phyloP scores from a whole-genome alignment of 2,329 filamentous ascomycete species.

The Amauroascus verrucosus region DNA sequence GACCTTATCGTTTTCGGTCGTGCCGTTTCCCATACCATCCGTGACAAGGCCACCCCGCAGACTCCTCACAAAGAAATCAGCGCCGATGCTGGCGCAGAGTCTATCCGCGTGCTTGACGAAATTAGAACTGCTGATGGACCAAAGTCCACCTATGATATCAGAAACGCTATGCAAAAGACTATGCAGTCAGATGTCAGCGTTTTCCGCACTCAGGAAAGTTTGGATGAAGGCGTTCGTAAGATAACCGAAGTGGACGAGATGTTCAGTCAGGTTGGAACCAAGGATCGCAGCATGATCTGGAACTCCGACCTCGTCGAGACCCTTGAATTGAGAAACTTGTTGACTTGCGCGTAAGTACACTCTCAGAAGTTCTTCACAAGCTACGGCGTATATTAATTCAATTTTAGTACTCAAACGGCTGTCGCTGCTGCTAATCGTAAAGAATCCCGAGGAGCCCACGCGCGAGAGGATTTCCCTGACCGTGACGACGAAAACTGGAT shows the following conservation, averaged over 20 bases:
- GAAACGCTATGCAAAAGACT: constrained; percentile 88
- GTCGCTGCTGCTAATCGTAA: constrained; percentile 83
- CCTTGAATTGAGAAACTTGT: constrained; percentile 83
- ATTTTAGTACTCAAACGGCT: constrained; percentile 70
- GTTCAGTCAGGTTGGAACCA: constrained; percentile 79
- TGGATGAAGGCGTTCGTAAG: constrained; percentile 85
- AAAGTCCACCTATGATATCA: constrained; percentile 79
- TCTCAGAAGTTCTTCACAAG: background rate
- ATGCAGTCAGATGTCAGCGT: constrained; percentile 98
- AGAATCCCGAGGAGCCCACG: constrained; percentile 94
- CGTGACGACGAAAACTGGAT: constrained; percentile 96
- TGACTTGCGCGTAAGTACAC: constrained; percentile 80
- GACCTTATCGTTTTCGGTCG: constrained; percentile 96
- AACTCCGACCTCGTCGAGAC: constrained; percentile 96
- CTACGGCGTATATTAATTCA: constrained; percentile 11
- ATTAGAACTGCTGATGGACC: constrained; percentile 73
- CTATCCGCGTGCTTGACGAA: constrained; percentile 76
- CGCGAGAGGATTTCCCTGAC: constrained; percentile 91
- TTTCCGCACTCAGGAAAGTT: constrained; percentile 85
- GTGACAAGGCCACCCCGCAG: constrained; percentile 82
- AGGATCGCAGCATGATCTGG: constrained; percentile 99
- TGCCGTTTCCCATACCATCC: constrained; percentile 93
- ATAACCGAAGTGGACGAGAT: constrained; percentile 73
- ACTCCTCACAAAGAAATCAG: constrained; percentile 66
- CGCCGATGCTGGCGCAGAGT: constrained; percentile 78